These are phyloP conservation scores for Sphaerobolus stellatus DNA, from an alignment of 1,284 basidiomycete species.

Conservation along the genomic window DNA sequence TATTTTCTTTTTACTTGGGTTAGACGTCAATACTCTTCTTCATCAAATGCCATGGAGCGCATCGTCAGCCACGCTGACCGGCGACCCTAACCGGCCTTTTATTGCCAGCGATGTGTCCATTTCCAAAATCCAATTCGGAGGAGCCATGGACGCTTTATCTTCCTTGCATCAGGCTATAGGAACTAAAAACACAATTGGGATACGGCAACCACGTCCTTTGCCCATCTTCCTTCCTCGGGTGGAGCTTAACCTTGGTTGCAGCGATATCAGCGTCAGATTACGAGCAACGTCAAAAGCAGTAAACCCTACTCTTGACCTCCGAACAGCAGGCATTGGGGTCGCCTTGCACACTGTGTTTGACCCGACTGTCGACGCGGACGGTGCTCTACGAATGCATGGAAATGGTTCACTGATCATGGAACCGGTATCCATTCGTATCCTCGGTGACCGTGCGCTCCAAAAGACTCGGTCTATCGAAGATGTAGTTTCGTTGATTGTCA, in stretches of 20 bases:
- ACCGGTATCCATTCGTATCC: background rate
- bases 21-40: constrained; percentile 45
- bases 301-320: background rate
- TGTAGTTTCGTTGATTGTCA: constrained; percentile 53
- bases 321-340: background rate
- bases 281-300: background rate
- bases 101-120: constrained; percentile 51
- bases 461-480: constrained; percentile 32
- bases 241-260: background rate
- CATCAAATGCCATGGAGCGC: constrained; percentile 63
- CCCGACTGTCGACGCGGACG: no score
- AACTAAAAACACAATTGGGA: background rate
- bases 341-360: background rate
- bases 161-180: background rate
- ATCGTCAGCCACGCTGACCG: constrained; percentile 49
- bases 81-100: constrained; percentile 60
- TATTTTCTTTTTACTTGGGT: background rate
- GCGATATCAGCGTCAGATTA: background rate
- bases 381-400: background rate
- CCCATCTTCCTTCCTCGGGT: background rate
- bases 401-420: background rate
- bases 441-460: background rate
- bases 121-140: constrained; percentile 37
- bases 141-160: background rate
- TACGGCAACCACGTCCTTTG: background rate